These are phyloP conservation scores for Opeltia flavorubescens DNA, from an alignment of 495 filamentous ascomycete genomes.

Conservation along the genomic window DNA sequence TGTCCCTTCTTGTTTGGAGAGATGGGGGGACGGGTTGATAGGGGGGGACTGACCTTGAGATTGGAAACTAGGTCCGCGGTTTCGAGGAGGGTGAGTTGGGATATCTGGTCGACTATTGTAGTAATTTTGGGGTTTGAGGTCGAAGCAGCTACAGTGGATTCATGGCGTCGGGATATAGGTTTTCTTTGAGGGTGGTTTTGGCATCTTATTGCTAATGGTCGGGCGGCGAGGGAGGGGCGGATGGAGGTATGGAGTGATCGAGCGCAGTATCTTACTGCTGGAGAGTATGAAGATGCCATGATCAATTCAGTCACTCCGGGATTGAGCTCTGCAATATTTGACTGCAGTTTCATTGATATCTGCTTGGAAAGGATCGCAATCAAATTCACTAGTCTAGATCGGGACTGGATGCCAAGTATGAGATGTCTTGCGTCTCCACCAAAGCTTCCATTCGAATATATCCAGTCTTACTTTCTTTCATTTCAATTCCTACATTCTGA, in stretches of 20 bases:
- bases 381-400: too few species aligned
- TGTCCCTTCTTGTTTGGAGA: constrained; percentile 1
- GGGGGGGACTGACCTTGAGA: constrained; percentile 53
- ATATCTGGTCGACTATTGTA: constrained; percentile 93
- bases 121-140: constrained; percentile 68
- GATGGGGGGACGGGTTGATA: background rate
- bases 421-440: too few species aligned
- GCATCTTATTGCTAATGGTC: constrained; percentile 2
- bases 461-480: too few species aligned
- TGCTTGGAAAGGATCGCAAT: too few species aligned
- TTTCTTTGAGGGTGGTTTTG: constrained; percentile 9
- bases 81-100: constrained; percentile 91
- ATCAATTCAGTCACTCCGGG: too few species aligned
- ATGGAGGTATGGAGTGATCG: background rate
- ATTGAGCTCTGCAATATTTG: too few species aligned
- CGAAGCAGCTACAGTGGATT: constrained; percentile 52
- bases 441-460: too few species aligned
- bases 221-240: background rate
- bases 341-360: too few species aligned
- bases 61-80: constrained; percentile 87
- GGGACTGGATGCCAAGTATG: too few species aligned
- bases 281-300: too few species aligned
- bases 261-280: too few species aligned
- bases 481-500: too few species aligned
- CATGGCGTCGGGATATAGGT: constrained; percentile 42